Evolutionary conservation across 208 protist species (phyloP).

Genomic region (Phytomonas francai): DNA sequence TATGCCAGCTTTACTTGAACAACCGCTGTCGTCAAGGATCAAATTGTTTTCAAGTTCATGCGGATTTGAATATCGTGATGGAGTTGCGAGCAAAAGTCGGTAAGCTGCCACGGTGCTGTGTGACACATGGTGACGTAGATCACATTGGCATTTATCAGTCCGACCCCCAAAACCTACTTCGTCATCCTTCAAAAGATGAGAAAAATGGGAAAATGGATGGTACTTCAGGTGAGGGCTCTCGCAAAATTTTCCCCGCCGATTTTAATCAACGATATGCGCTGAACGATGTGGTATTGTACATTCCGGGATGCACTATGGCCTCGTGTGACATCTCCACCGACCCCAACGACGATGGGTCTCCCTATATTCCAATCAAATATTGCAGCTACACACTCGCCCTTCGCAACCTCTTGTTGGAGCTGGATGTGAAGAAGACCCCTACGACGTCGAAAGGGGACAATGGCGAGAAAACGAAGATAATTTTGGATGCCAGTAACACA

Average conservation of each 20-base stretch:
- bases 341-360: conserved; percentile 13
- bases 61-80: conserved; percentile 43
- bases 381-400: conserved; percentile 66
- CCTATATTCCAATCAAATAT: conserved; percentile 33
- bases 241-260: not conserved
- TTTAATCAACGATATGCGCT: conserved; percentile 5
- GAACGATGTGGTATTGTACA: conserved; percentile 24
- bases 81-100: conserved; percentile 41
- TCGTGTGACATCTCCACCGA: not conserved
- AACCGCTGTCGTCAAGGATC: conserved; percentile 54
- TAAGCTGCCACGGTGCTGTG: conserved; percentile 67
- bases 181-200: not conserved
- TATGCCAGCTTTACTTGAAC: conserved; percentile 72
- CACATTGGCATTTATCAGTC: conserved; percentile 17
- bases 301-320: conserved; percentile 19
- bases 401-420: conserved; percentile 36
- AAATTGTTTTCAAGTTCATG: conserved; percentile 77
- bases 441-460: conserved; percentile 11
- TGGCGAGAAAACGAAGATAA: conserved; percentile 17
- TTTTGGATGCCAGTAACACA: conserved; percentile 22
- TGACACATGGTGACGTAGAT: conserved; percentile 57
- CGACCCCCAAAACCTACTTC: not conserved
- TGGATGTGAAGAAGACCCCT: conserved; percentile 9
- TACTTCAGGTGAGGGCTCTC: not conserved
- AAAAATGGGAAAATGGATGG: not conserved